Conservation (phyloP, 306 rosid genomes). For the Medicago lupulina region DNA sequence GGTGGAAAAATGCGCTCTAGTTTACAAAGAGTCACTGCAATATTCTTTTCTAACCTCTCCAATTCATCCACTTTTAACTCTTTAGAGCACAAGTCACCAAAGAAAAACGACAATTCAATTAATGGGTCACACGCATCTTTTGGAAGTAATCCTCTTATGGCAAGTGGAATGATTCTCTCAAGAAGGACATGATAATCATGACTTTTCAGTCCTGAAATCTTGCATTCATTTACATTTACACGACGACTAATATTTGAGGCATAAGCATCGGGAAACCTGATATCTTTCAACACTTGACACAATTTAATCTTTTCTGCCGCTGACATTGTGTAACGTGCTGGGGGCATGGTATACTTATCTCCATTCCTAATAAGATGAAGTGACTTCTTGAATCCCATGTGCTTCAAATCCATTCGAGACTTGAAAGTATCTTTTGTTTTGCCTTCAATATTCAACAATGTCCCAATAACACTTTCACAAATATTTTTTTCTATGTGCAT, state of each 20-base stretch:
- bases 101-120: neutral
- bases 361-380: constrained; percentile 10
- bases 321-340: constrained; percentile 18
- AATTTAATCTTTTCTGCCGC: neutral
- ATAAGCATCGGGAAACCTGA: neutral
- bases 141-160: constrained; percentile 4
- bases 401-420: constrained; percentile 8
- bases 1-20: neutral
- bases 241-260: constrained; percentile 3
- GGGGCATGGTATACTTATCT: constrained; percentile 3
- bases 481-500: constrained; percentile 12
- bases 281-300: neutral
- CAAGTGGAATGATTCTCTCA: constrained; percentile 5
- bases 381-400: neutral
- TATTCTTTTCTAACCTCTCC: neutral
- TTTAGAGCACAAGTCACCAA: constrained; percentile 1
- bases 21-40: constrained; percentile 12
- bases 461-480: constrained; percentile 22
- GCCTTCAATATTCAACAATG: neutral
- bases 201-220: constrained; percentile 1
- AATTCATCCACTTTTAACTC: neutral
- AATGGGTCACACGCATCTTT: constrained; percentile 12
- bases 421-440: constrained; percentile 16
- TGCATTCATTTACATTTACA: neutral
- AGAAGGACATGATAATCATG: constrained; percentile 8